Percentiles rank a stretch among this genome's conserved stretches.
These are phyloP conservation scores for Fusarium brevicatenulatum DNA, from an alignment of 2,329 filamentous ascomycete genomes.

Conservation along the genomic window DNA sequence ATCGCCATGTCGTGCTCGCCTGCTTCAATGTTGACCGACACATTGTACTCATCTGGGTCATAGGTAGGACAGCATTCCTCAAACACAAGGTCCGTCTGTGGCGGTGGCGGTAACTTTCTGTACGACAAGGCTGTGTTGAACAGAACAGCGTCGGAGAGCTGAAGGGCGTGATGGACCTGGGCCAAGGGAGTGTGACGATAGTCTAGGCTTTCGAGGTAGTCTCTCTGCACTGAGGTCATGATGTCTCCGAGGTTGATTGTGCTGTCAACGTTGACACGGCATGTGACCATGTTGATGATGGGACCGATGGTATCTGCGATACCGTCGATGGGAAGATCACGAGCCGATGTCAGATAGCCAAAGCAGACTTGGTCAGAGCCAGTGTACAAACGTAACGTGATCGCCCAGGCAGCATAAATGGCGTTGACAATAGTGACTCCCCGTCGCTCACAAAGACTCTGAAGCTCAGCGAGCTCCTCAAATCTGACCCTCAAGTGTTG, in stretches of 20 bases:
- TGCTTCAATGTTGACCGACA: conserved; percentile 37
- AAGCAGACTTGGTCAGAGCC: conserved; percentile 60
- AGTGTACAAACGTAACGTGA: conserved; percentile 50
- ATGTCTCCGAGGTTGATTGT: background rate
- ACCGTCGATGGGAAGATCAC: conserved; percentile 59
- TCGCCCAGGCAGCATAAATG: conserved; percentile 38
- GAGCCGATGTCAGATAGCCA: conserved; percentile 63
- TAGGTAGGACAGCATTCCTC: conserved; percentile 39
- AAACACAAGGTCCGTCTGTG: conserved; percentile 24
- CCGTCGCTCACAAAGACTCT: conserved; percentile 15
- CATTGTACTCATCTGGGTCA: conserved; percentile 38
- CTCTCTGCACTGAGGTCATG: conserved; percentile 18
- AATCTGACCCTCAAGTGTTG: conserved; percentile 34
- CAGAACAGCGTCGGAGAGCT: conserved; percentile 32
- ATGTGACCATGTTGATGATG: conserved; percentile 68
- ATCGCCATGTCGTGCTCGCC: conserved; percentile 31
- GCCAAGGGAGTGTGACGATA: conserved; percentile 26
- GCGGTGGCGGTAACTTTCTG: conserved; percentile 29
- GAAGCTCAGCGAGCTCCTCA: conserved; percentile 13
- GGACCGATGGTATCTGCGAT: conserved; percentile 60
- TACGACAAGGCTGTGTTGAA: conserved; percentile 43
- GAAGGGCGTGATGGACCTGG: conserved; percentile 36
- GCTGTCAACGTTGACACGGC: conserved; percentile 52
- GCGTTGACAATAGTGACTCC: conserved; percentile 33
- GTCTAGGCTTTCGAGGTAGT: conserved; percentile 29